Conservation (phyloP, 2,329 filamentous ascomycete species). For the Alternaria consortialis region DNA sequence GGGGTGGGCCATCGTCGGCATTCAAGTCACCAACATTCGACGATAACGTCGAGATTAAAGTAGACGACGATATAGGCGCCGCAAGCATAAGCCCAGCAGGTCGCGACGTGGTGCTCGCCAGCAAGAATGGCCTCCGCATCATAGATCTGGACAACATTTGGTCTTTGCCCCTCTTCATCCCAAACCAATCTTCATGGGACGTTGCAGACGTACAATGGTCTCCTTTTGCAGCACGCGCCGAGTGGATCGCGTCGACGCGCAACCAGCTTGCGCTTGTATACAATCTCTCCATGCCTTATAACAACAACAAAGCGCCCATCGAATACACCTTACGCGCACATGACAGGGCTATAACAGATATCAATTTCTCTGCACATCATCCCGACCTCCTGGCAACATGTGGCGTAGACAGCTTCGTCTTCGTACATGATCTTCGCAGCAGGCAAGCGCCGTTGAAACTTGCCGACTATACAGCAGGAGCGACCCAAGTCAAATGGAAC, state of each 20-base stretch:
- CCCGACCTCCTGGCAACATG: slow-evolving; percentile 90
- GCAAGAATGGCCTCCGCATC: slow-evolving; percentile 85
- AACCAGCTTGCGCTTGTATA: slow-evolving; percentile 95
- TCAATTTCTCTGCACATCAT: slow-evolving; percentile 94
- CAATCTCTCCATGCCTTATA: slow-evolving; percentile 74
- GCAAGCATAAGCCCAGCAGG: slow-evolving; percentile 93
- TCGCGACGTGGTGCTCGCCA: slow-evolving; percentile 86
- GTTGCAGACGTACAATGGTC: slow-evolving; percentile 98
- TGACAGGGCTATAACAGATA: slow-evolving; percentile 89
- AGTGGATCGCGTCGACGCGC: slow-evolving; percentile 93
- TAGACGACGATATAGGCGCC: slow-evolving; percentile 80
- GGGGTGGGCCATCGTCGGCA: slow-evolving; percentile 59
- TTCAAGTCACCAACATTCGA: slow-evolving; percentile 90
- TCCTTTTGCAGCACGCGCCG: slow-evolving; percentile 86
- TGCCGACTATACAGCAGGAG: slow-evolving; percentile 94
- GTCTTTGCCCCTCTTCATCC: slow-evolving; percentile 83
- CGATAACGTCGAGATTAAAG: slow-evolving; percentile 81
- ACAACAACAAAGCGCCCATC: slow-evolving; percentile 74
- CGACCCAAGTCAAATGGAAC: slow-evolving; percentile 95
- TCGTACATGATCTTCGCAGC: slow-evolving; percentile 87
- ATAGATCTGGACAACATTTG: slow-evolving; percentile 92
- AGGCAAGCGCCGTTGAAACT: slow-evolving; percentile 52
- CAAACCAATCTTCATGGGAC: slow-evolving; percentile 89
- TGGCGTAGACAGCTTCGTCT: slow-evolving; percentile 90
- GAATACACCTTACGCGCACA: slow-evolving; percentile 89